Evolutionary conservation across 305 asterid species (phyloP), one percentile per base, ranked within the genome.

Genomic region (Rubia peregrina): DNA sequence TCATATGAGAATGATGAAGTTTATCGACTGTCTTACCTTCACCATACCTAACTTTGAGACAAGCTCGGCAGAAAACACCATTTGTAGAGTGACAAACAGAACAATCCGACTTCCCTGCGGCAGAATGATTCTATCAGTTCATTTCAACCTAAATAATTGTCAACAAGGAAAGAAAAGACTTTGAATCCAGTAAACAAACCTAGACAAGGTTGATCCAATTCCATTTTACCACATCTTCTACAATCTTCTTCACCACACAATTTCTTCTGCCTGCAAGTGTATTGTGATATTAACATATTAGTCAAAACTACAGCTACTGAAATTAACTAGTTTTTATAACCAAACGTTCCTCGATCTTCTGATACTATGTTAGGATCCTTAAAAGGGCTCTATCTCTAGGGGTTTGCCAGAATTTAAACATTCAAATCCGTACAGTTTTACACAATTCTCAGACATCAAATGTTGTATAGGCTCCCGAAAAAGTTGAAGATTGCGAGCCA

Each of bases 201-300:
- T 76, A 75, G 71, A 78, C 97, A 91, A 3, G 89, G 92, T 75
- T 88, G 84, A 68, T 81, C 80, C 75, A 80, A 40, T 82, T 91
- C 95, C 65, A 71, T 80, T 65, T 89, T 79, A 70, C 92, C 89
- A 75, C 98, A 91, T 36, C 86, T 89, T 72, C 83, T 84, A 68
- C 98, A 91, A 62, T 84, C 95, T 74, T 89, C 95, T 83, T 91
- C 98, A 74, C 96, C 96, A 43, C 96, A 91, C 62, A 89, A 79
- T 79, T 88, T 88, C 90, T 91, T 88, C 80, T 86, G 95, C 85
- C 96, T 91, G 85, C 62, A 77, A 69, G 72, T 11, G 24, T 24
- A 8, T 19, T 9, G 40, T 41, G n/a, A 16, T 64, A 41, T 40
- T 33, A 64, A 16, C 24, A 38, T n/a, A 33, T 40, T 38, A 64